Percentiles rank a stretch among this genome's conserved stretches.
These are phyloP conservation scores for Sugiyamaella neomexicana DNA, from an alignment of 1,139 yeast genomes.

Conservation along the genomic window DNA sequence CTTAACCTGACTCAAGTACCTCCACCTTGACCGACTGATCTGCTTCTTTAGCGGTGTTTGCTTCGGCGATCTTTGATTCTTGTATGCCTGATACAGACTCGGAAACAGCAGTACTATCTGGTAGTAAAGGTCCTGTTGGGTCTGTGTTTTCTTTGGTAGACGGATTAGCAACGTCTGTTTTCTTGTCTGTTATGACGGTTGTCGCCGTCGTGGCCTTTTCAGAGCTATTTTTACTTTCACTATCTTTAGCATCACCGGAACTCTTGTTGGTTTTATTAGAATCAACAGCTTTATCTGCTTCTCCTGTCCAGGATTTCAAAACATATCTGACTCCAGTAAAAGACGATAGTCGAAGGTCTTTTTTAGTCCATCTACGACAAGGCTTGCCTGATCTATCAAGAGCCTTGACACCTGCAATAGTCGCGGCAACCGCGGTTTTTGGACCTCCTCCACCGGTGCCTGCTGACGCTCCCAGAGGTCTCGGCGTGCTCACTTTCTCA, in stretches of 20 bases:
- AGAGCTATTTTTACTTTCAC: background rate
- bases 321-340: conserved; percentile 58
- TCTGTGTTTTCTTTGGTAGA: conserved; percentile 10
- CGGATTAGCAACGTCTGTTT: background rate
- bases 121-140: background rate
- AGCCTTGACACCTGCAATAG: conserved; percentile 34
- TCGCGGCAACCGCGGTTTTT: conserved; percentile 23
- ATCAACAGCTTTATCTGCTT: conserved; percentile 18
- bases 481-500: conserved; percentile 16
- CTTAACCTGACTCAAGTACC: too few relatives aligned
- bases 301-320: conserved; percentile 48
- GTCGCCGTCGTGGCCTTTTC: conserved; percentile 14
- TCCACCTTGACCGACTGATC: background rate
- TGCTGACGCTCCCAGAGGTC: background rate
- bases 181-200: too few relatives aligned
- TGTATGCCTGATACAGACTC: background rate
- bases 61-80: background rate
- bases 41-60: background rate
- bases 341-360: conserved; percentile 51
- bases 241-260: too few relatives aligned
- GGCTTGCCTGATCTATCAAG: conserved; percentile 55
- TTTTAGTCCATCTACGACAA: conserved; percentile 53
- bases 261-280: background rate
- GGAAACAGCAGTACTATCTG: background rate
- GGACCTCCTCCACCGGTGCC: conserved; percentile 17